These are phyloP conservation scores for Penicillium oxalicum DNA, from an alignment of 2,329 filamentous ascomycete species.

Conservation along the genomic window DNA sequence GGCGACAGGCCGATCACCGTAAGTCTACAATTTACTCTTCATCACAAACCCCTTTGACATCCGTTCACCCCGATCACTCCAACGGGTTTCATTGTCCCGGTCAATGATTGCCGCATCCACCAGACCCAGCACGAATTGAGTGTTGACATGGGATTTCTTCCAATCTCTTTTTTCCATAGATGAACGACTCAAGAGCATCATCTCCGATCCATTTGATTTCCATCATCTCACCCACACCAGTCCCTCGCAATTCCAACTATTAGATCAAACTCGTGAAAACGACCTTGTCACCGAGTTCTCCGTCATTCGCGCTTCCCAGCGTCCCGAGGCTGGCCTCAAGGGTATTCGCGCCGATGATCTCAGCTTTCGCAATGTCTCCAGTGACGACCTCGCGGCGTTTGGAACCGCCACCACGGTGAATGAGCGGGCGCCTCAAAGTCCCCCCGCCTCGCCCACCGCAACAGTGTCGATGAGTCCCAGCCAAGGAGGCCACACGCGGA, in stretches of 20 bases:
- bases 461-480: conserved; percentile 21
- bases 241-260: conserved; percentile 47
- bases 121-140: no score
- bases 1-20: conserved; percentile 32
- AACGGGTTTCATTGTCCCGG: no score
- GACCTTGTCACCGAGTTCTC: conserved; percentile 51
- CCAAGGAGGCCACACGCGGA: conserved; percentile 16
- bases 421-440: conserved; percentile 22
- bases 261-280: conserved; percentile 48
- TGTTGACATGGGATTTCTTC: background rate
- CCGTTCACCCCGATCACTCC: no score
- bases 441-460: conserved; percentile 27
- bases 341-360: conserved; percentile 50
- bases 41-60: background rate
- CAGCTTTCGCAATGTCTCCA: conserved; percentile 31
- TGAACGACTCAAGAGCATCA: conserved; percentile 43
- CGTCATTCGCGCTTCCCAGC: conserved; percentile 48
- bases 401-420: conserved; percentile 21
- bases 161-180: conserved; percentile 19
- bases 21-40: conserved; percentile 18
- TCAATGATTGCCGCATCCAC: no score
- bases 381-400: conserved; percentile 24
- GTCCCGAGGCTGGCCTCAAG: conserved; percentile 44
- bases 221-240: conserved; percentile 58
- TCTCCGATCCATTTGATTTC: conserved; percentile 60